These are phyloP conservation scores for Aspergillus calidoustus DNA, from an alignment of 2,329 filamentous ascomycete species.

Conservation along the genomic window DNA sequence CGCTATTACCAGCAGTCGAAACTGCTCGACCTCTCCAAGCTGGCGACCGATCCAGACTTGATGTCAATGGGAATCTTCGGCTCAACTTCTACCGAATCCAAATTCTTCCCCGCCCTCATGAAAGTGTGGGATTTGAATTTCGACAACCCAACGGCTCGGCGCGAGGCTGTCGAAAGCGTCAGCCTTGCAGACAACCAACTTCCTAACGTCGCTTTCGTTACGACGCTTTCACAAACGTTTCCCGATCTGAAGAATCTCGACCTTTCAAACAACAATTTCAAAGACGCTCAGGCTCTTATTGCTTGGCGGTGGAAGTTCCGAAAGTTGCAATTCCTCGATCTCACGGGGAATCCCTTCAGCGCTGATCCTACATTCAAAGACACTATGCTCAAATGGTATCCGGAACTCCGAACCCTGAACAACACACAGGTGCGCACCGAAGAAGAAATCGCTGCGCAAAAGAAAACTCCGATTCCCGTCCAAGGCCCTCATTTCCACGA, in stretches of 20 bases:
- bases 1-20: slow-evolving; percentile 76
- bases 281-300: slow-evolving; percentile 68
- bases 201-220: slow-evolving; percentile 72
- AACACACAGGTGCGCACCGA: slow-evolving; percentile 73
- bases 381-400: slow-evolving; percentile 81
- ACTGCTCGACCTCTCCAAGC: slow-evolving; percentile 78
- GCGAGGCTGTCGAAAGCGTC: slow-evolving; percentile 79
- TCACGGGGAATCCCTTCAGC: slow-evolving; percentile 77
- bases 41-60: slow-evolving; percentile 74
- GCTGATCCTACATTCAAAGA: slow-evolving; percentile 64
- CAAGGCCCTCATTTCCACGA: slow-evolving; percentile 73
- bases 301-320: slow-evolving; percentile 81
- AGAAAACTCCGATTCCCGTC: slow-evolving; percentile 64
- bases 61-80: slow-evolving; percentile 76
- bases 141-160: slow-evolving; percentile 71
- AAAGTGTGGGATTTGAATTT: slow-evolving; percentile 80
- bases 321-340: slow-evolving; percentile 77
- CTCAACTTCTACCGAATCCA: slow-evolving; percentile 71
- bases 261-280: slow-evolving; percentile 80
- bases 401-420: slow-evolving; percentile 77
- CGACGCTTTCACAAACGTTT: slow-evolving; percentile 75
- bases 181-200: slow-evolving; percentile 82
- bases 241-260: slow-evolving; percentile 88
- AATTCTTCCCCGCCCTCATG: slow-evolving; percentile 93
- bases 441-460: slow-evolving; percentile 67